phyloP scores from a whole-genome alignment of 805 yeast species.

The Candida schatavii region DNA sequence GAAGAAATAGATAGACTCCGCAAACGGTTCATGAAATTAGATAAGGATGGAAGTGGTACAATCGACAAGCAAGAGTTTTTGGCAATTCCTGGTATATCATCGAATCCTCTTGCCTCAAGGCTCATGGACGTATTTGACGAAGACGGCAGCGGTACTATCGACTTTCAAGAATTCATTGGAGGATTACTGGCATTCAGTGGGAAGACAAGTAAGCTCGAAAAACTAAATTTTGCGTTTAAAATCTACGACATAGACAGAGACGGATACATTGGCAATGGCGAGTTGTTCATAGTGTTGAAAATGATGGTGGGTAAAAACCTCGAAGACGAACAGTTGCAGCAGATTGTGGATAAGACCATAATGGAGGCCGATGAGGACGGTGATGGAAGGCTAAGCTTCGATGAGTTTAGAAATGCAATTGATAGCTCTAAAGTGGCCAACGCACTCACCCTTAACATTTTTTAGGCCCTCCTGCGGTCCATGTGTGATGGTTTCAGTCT shows the following conservation, averaged over 20 bases:
- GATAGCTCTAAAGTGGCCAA: slow-evolving; percentile 58
- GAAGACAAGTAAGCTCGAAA: slow-evolving; percentile 75
- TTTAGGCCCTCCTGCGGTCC: too few species aligned
- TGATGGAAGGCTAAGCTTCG: slow-evolving; percentile 81
- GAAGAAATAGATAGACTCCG: slow-evolving; percentile 91
- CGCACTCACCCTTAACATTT: slow-evolving; percentile 52
- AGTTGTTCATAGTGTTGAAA: slow-evolving; percentile 83
- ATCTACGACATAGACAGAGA: slow-evolving; percentile 95
- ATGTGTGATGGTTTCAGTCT: too few species aligned
- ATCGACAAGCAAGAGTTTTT: slow-evolving; percentile 88
- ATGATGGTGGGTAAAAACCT: slow-evolving; percentile 96
- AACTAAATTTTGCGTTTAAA: slow-evolving; percentile 83
- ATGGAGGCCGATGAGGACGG: slow-evolving; percentile 89
- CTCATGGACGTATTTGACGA: slow-evolving; percentile 92
- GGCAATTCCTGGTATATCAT: slow-evolving; percentile 86
- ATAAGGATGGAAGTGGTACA: slow-evolving; percentile 88
- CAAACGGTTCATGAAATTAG: slow-evolving; percentile 92
- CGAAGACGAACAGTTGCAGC: slow-evolving; percentile 85
- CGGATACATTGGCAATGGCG: slow-evolving; percentile 94
- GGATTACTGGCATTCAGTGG: slow-evolving; percentile 87
- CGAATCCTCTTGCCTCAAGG: slow-evolving; percentile 86
- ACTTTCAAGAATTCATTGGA: slow-evolving; percentile 89
- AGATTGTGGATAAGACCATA: slow-evolving; percentile 94
- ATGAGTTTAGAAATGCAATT: slow-evolving; percentile 75
- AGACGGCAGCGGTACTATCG: slow-evolving; percentile 90